Conservation (phyloP, 768 basidiomycete species). For the Suillus hirtellus region DNA sequence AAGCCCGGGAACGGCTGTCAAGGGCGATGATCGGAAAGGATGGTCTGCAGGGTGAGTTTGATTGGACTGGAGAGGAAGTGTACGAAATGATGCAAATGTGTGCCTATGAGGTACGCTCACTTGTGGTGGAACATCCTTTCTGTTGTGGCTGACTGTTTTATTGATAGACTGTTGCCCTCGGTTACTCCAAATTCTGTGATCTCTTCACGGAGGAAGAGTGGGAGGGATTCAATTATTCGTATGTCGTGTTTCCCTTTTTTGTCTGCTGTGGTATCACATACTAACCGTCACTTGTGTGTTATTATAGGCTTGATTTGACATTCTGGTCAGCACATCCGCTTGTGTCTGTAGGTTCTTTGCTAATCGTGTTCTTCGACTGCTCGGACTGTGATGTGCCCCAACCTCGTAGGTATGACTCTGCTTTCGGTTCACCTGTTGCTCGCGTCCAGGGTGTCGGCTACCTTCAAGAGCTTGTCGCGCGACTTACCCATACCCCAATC, state of each 20-base stretch:
- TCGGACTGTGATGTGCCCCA: constrained; percentile 17
- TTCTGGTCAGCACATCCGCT: constrained; percentile 48
- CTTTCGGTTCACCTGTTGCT: constrained; percentile 81
- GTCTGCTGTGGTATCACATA: not conserved
- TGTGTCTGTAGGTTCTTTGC: not conserved
- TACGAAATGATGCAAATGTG: constrained; percentile 83
- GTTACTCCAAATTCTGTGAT: constrained; percentile 89
- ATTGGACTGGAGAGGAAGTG: constrained; percentile 65
- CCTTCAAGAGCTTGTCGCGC: constrained; percentile 79
- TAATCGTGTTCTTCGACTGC: constrained; percentile 10
- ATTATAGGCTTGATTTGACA: constrained; percentile 55
- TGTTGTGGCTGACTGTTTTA: not conserved
- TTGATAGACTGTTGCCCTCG: constrained; percentile 81
- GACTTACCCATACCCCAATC: constrained; percentile 78
- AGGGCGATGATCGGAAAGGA: constrained; percentile 5
- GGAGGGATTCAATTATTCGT: constrained; percentile 91
- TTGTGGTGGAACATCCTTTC: not conserved
- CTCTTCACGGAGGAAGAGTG: constrained; percentile 91
- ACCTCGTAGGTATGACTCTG: constrained; percentile 56
- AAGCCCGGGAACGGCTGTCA: constrained; percentile 58
- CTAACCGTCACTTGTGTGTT: not conserved
- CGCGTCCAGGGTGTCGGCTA: constrained; percentile 79
- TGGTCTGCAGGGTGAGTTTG: constrained; percentile 44
- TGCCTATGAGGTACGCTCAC: constrained; percentile 68
- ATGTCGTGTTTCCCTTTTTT: constrained; percentile 12